Base-by-base conservation (phyloP, 345 rosid genomes). In the Acer campestre region DNA sequence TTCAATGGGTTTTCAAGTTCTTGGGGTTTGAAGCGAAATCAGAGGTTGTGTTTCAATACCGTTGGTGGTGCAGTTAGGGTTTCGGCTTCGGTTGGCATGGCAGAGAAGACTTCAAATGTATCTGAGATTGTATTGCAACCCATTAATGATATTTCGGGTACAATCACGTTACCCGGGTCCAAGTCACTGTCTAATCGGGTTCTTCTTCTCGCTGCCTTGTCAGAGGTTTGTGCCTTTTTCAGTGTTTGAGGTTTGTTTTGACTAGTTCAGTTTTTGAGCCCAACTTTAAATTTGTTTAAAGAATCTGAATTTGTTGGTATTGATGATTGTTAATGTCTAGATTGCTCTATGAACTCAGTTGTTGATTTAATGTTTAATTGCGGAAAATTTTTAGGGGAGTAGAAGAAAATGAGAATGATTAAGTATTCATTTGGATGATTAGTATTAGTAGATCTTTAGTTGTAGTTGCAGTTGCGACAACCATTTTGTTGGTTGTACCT, bases 171-270 rank as follows among this genome's bases (percentile, higher is more conserved):
- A 67, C 99, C 99, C 13, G 99, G 99, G 42, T 95, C 99, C 22
- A 96, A 96, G 82, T 96, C 99, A 10, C 86, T 96, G 0, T 96
- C 99, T 9, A 94, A 96, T 80, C 90, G 99, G 83, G 82, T 96
- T 75, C 89, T 96, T 66, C 99, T 96, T 59, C 97, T 94, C 11
- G 97, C 99, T 53, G 97, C 97, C 77, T 87, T 96, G 51, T 89
- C 98, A 46, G 91, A 94, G 98, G 98, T 93, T 76, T 71, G 61
- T 31, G 20, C 6, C 12, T 65, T n/a, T 29, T 72, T 14, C 17
- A 16, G 49, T 11, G 49, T 46, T 46, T 9, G 14, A 46, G 49
- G 20, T 59, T 44, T 44, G 6, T 11, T 11, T 68, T 68, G 56
- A 46, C 22, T 6, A 29, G 16, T 64, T 6, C 3, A 31, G 22